phyloP scores from a whole-genome alignment of 1,139 yeast species.

The Scheffersomyces titani region DNA sequence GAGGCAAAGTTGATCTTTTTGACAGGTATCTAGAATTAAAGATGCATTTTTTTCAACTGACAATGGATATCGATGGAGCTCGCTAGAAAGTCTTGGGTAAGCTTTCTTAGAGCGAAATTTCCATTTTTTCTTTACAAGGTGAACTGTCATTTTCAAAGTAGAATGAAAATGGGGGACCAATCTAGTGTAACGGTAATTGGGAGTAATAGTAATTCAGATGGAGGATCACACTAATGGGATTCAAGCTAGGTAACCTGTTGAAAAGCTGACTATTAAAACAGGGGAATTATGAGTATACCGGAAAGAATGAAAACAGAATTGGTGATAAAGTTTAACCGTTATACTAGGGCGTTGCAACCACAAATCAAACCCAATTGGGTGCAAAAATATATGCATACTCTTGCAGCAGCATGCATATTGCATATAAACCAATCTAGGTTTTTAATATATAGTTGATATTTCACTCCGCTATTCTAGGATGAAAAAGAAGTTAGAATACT shows the following conservation, averaged over 20 bases:
- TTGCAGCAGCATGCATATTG: neutral
- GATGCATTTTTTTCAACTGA: neutral
- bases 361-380: neutral
- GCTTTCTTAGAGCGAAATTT: too few relatives aligned
- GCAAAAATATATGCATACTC: neutral
- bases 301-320: neutral
- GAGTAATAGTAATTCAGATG: too few relatives aligned
- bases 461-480: too few relatives aligned
- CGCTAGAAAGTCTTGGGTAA: neutral
- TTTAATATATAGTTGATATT: neutral
- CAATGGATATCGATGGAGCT: neutral
- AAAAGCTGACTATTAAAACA: too few relatives aligned
- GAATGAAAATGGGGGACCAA: too few relatives aligned
- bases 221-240: too few relatives aligned
- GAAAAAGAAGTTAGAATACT: too few relatives aligned
- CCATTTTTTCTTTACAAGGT: neutral
- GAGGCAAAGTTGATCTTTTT: too few relatives aligned
- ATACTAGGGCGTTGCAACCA: neutral
- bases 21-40: neutral
- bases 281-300: too few relatives aligned
- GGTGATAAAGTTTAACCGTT: neutral
- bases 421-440: neutral
- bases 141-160: neutral
- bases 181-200: too few relatives aligned
- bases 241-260: too few relatives aligned